Evolutionary conservation across 129 eudicot genomes (phyloP), one percentile per base, ranked within the genome.

Genomic region (Scalesia atractyloides): DNA sequence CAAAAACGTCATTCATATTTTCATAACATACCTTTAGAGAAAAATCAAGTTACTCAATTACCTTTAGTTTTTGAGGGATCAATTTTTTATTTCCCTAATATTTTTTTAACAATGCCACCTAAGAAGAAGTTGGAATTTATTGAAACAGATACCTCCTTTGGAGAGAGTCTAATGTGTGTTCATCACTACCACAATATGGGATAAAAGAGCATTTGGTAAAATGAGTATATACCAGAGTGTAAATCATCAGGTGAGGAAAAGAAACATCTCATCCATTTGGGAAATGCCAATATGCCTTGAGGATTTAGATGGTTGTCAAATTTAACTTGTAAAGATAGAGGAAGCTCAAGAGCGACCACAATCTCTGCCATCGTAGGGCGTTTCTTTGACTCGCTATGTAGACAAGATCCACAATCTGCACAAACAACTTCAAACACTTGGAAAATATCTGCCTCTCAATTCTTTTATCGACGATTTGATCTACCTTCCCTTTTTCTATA

Each of bases 311-410:
- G 67, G 67, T 13, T 61, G 22, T 54, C 61, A 10, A 54, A 54
- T 9, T 54, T 54, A 54, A 13, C 49, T 24, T 70, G 80, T 57
- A 34, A 17, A 9, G 64, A 34, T 50, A 77, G 58, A 71, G 78
- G 50, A 37, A 24, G 50, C 77, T 75, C 85, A 17, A 82, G 82
- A 17, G 59, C 60, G 34, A 39, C 59, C 34, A 72, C 79, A 13
- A 82, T 74, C 62, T 82, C 75, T 53, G 82, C 85, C 85, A 82
- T 82, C 2, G 82, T 76, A 19, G 85, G 79, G 39, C 82, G 78
- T 62, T 51, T 77, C 50, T 76, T 72, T 2, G 82, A 74, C 19
- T 69, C 54, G 12, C 71, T 60, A 16, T 66, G 66, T 56, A 82
- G 69, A 46, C 84, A 81, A 22, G 66, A 36, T 81, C 62, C 9